Conservation (phyloP, 1,284 basidiomycete genomes). For the Termitomyces sp. region DNA sequence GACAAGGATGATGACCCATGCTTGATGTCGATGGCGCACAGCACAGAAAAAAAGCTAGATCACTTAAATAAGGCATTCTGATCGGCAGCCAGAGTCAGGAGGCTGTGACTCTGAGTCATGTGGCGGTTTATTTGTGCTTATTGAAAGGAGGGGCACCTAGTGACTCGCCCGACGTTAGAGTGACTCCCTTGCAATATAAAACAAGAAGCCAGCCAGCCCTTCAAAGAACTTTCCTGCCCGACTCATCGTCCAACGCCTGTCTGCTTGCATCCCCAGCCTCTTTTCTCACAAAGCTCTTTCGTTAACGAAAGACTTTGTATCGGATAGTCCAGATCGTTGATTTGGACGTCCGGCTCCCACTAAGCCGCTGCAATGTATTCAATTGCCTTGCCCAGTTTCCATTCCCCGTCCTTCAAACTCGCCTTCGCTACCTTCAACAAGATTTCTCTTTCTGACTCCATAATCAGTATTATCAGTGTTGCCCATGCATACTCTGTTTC, state of each 20-base stretch:
- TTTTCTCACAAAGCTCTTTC: conserved; percentile 10
- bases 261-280: background rate
- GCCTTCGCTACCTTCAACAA: conserved; percentile 10
- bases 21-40: background rate
- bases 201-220: background rate
- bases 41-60: background rate
- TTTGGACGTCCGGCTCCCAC: conserved; percentile 34
- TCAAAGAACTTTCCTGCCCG: conserved; percentile 2
- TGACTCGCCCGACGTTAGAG: conserved; percentile 18
- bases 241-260: background rate
- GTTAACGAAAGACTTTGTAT: conserved; percentile 31
- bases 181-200: conserved; percentile 18
- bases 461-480: conserved; percentile 20
- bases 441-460: conserved; percentile 12
- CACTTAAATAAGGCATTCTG: background rate
- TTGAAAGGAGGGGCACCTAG: conserved; percentile 16
- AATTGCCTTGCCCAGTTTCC: conserved; percentile 20
- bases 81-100: background rate
- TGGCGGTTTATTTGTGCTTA: conserved; percentile 19
- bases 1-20: background rate
- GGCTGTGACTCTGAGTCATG: conserved; percentile 18
- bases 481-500: conserved; percentile 29
- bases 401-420: conserved; percentile 22
- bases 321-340: conserved; percentile 41
- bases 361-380: conserved; percentile 34